Evolutionary conservation across 306 rosid genomes (phyloP).

Genomic region (Ochetophila trinervis): DNA sequence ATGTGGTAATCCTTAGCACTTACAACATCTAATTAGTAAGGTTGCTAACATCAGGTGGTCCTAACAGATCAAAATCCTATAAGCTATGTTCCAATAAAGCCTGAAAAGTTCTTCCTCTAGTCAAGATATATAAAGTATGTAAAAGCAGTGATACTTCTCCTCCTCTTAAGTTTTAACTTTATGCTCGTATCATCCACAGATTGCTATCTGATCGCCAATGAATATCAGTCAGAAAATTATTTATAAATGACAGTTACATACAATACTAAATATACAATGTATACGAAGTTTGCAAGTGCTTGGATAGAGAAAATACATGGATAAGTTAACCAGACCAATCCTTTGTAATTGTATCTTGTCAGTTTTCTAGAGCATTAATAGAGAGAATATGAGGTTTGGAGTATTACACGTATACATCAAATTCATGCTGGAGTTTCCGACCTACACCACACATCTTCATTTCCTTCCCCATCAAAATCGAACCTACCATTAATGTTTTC

Average conservation of each 20-base stretch:
- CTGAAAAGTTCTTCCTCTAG: no score
- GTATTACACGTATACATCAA: slow-evolving; percentile 16
- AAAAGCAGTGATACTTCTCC: no score
- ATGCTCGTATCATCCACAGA: not conserved
- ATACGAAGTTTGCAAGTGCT: not conserved
- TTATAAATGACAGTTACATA: slow-evolving; percentile 9
- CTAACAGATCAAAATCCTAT: no score
- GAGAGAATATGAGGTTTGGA: slow-evolving; percentile 22
- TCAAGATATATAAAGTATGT: no score
- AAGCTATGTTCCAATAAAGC: no score
- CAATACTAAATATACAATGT: not conserved
- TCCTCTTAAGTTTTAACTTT: no score
- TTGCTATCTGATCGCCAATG: slow-evolving; percentile 4
- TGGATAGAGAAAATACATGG: slow-evolving; percentile 8
- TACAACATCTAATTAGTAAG: no score
- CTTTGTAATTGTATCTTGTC: not conserved
- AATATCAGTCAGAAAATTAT: slow-evolving; percentile 4
- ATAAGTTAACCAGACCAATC: not conserved
- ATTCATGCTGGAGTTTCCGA: slow-evolving; percentile 22
- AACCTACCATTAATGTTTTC: slow-evolving; percentile 6
- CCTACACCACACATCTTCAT: slow-evolving; percentile 25
- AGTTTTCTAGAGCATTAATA: not conserved
- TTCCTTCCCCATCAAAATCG: slow-evolving; percentile 24
- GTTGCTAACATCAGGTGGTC: no score
- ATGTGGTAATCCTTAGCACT: no score